Percentiles rank a stretch among this genome's conserved stretches.
phyloP scores from a whole-genome alignment of 2,329 filamentous ascomycete species.

The Nemania bipapillata region DNA sequence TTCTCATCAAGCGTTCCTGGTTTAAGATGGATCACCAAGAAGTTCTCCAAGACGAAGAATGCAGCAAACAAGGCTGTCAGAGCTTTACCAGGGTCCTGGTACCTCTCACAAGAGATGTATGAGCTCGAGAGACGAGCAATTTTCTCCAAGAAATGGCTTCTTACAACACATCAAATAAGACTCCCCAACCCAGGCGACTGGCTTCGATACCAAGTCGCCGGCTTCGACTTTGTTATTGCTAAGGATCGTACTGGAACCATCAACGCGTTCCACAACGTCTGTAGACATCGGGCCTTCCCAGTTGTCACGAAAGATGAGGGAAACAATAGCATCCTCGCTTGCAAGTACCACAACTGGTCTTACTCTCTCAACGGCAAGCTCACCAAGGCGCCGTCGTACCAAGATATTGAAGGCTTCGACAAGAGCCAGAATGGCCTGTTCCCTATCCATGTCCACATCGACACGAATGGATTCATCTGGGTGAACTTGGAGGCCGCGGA shows the following conservation, averaged over 20 bases:
- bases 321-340: slow-evolving; percentile 64
- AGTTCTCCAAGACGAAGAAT: slow-evolving; percentile 24
- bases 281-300: slow-evolving; percentile 69
- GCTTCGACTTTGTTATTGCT: slow-evolving; percentile 37
- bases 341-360: slow-evolving; percentile 72
- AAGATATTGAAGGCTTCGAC: slow-evolving; percentile 66
- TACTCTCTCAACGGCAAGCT: slow-evolving; percentile 68
- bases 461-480: slow-evolving; percentile 67
- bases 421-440: slow-evolving; percentile 67
- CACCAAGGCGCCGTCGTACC: slow-evolving; percentile 69
- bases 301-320: slow-evolving; percentile 65
- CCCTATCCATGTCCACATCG: slow-evolving; percentile 64
- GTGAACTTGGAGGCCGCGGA: slow-evolving; percentile 64
- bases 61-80: slow-evolving; percentile 23
- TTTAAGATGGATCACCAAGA: slow-evolving; percentile 21
- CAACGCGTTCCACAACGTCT: slow-evolving; percentile 70
- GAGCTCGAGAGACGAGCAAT: slow-evolving; percentile 67
- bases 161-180: slow-evolving; percentile 59
- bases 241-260: slow-evolving; percentile 35
- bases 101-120: slow-evolving; percentile 64
- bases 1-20: slow-evolving; percentile 24
- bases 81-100: slow-evolving; percentile 63
- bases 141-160: slow-evolving; percentile 67
- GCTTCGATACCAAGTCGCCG: slow-evolving; percentile 38
- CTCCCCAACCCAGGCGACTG: slow-evolving; percentile 37